These are phyloP conservation scores for Geranomyces variabilis DNA, from an alignment of 192 early-diverging fungal species.

Conservation along the genomic window DNA sequence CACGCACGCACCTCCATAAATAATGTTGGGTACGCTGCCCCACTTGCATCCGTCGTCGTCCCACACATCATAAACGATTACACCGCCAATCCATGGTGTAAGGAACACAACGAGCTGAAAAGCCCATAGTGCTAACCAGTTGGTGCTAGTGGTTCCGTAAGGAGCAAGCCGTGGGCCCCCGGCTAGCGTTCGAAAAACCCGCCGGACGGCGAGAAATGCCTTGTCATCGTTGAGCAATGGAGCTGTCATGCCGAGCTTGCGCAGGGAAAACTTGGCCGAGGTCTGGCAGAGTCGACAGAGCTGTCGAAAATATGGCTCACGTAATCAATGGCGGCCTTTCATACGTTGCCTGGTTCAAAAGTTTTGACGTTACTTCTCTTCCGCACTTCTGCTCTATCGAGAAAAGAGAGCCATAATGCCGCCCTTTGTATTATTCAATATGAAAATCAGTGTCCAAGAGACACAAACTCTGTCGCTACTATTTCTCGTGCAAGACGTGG, in stretches of 20 bases:
- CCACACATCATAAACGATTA: conserved; percentile 28
- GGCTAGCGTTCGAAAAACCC: conserved; percentile 15
- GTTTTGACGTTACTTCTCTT: no score
- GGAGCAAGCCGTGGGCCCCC: conserved; percentile 30
- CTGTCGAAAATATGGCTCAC: no score
- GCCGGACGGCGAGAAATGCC: conserved; percentile 10
- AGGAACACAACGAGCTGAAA: conserved; percentile 8
- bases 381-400: no score
- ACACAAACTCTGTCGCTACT: neutral
- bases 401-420: no score
- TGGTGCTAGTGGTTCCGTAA: neutral
- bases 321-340: no score
- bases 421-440: no score
- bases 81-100: conserved; percentile 23
- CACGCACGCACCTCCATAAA: conserved; percentile 22
- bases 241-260: neutral
- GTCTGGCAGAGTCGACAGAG: no score
- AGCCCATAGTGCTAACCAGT: neutral
- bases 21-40: conserved; percentile 22
- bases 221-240: conserved; percentile 31
- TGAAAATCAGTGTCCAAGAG: no score
- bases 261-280: no score
- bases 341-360: no score
- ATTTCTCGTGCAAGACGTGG: conserved; percentile 5
- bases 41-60: conserved; percentile 18